Evolutionary conservation across 768 basidiomycete species (phyloP).

Genomic region (Sporobolomyces phaffii): DNA sequence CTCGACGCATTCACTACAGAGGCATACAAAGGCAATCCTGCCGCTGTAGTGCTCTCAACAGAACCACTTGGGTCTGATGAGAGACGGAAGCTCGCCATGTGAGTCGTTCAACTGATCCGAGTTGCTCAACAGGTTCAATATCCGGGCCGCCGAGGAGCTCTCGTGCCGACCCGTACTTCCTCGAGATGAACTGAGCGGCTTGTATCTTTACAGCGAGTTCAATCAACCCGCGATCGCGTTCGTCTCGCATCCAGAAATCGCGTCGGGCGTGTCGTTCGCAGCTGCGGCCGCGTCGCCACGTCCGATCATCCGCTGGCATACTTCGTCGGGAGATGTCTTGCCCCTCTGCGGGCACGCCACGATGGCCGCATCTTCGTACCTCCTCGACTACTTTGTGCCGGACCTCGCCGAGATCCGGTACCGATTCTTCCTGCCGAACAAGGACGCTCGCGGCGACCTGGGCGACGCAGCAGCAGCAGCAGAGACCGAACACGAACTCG

Average conservation of each 20-base stretch:
- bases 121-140: no score
- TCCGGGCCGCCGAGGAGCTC: no score
- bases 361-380: slow-evolving; percentile 2
- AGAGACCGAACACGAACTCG: neutral
- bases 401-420: neutral
- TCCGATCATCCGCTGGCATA: slow-evolving; percentile 1
- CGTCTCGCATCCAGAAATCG: slow-evolving; percentile 1
- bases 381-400: slow-evolving; percentile 2
- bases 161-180: no score
- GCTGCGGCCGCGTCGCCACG: neutral
- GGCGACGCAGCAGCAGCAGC: no score
- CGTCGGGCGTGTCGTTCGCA: neutral
- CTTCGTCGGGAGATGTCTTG: neutral
- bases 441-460: neutral
- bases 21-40: slow-evolving; percentile 3
- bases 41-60: neutral
- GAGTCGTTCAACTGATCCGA: neutral
- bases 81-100: neutral
- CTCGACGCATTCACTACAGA: slow-evolving; percentile 2
- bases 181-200: no score
- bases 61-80: neutral
- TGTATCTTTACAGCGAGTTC: neutral
- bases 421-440: neutral
- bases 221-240: slow-evolving; percentile 11
- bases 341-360: slow-evolving; percentile 7